Evolutionary conservation across 495 filamentous ascomycete species (phyloP).

Genomic region (Neurospora sp.): DNA sequence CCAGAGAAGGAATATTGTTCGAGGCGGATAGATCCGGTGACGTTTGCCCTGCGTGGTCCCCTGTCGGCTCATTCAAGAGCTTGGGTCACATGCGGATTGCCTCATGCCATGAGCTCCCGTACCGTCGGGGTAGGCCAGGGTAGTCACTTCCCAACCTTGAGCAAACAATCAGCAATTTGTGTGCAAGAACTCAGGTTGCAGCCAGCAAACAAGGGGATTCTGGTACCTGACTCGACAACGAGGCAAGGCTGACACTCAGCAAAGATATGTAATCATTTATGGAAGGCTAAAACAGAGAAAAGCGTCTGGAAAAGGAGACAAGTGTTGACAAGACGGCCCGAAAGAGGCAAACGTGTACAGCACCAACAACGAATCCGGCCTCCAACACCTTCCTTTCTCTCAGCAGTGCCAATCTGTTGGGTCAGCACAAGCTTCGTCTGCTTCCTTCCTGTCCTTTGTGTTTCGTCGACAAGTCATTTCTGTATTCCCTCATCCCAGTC

Average conservation of each 20-base stretch:
- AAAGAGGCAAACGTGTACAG: not conserved
- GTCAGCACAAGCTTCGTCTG: not conserved
- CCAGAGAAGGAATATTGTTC: not conserved
- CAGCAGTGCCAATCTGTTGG: not conserved
- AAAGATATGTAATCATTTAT: not conserved
- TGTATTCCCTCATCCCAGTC: not conserved
- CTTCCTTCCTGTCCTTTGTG: not conserved
- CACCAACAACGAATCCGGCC: not conserved
- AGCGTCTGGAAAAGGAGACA: not conserved
- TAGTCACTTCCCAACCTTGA: not conserved
- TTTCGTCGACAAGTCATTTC: not conserved
- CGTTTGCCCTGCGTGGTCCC: not conserved
- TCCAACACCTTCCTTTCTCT: not conserved
- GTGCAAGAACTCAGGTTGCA: not conserved
- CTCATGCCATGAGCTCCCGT: not conserved
- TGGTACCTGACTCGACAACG: not conserved
- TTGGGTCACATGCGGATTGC: not conserved
- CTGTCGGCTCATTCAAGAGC: not conserved
- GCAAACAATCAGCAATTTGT: not conserved
- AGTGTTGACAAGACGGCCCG: not conserved
- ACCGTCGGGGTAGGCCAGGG: not conserved
- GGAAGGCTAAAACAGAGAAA: not conserved
- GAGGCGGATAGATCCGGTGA: not conserved
- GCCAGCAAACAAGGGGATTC: not conserved
- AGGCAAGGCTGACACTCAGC: not conserved